Percentiles rank a stretch among this genome's conserved stretches.
phyloP scores from a whole-genome alignment of 2,329 filamentous ascomycete species.

The Colletotrichum caudatum region DNA sequence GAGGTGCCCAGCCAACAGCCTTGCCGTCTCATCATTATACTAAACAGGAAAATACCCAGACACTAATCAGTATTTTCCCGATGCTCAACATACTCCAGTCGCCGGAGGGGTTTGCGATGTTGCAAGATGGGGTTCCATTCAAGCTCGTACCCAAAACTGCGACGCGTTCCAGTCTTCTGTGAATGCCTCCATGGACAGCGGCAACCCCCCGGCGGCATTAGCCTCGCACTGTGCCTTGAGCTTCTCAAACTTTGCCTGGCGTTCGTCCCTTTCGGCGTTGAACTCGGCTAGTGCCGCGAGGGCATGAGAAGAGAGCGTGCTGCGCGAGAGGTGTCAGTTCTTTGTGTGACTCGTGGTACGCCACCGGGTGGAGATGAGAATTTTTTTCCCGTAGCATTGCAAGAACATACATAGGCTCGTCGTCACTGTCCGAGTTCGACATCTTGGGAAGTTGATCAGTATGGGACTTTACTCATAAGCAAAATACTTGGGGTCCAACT shows the following conservation, averaged over 20 bases:
- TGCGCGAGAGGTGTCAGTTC: slow-evolving; percentile 46
- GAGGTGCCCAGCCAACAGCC: slow-evolving; percentile 71
- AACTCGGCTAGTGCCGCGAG: slow-evolving; percentile 80
- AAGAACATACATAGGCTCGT: slow-evolving; percentile 60
- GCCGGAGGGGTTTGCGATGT: too few relatives aligned
- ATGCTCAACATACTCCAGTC: not conserved
- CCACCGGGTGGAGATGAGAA: slow-evolving; percentile 6
- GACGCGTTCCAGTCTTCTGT: slow-evolving; percentile 85
- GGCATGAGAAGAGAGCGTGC: slow-evolving; percentile 73
- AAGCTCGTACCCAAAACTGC: slow-evolving; percentile 79
- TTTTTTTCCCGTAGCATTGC: slow-evolving; percentile 6
- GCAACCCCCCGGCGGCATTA: slow-evolving; percentile 41
- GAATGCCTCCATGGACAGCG: slow-evolving; percentile 74
- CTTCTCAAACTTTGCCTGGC: slow-evolving; percentile 74
- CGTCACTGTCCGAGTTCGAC: slow-evolving; percentile 52
- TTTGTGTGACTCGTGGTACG: not conserved
- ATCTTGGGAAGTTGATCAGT: slow-evolving; percentile 6
- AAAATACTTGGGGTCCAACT: not conserved
- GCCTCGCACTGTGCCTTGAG: slow-evolving; percentile 73
- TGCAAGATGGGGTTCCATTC: not conserved
- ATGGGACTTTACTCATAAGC: not conserved
- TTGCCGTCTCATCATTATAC: slow-evolving; percentile 81
- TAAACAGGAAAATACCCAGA: slow-evolving; percentile 47
- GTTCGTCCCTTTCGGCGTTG: slow-evolving; percentile 77
- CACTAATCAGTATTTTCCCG: not conserved